Conservation (phyloP, 2,329 filamentous ascomycete genomes). For the Cyphellophora europaea region DNA sequence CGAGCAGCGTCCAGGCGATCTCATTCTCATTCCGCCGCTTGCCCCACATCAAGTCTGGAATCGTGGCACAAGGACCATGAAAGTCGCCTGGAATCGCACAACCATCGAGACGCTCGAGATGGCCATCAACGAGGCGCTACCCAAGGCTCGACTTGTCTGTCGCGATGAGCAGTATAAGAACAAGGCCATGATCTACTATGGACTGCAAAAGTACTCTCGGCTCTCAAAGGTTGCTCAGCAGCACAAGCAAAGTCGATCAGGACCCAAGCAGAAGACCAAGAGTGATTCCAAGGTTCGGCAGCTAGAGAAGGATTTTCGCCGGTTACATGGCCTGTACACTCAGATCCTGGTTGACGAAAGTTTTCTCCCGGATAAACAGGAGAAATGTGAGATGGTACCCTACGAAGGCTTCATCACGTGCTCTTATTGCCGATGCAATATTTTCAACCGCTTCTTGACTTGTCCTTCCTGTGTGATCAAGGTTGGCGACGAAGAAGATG, state of each 20-base stretch:
- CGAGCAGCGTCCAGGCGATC: conserved; percentile 81
- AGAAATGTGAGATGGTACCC: conserved; percentile 63
- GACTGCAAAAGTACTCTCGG: conserved; percentile 65
- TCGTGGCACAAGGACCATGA: conserved; percentile 87
- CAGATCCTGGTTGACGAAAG: conserved; percentile 76
- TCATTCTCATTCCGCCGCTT: conserved; percentile 84
- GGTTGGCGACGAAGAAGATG: conserved; percentile 62
- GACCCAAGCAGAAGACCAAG: conserved; percentile 28
- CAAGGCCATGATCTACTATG: conserved; percentile 88
- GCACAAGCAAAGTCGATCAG: background rate
- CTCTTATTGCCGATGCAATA: conserved; percentile 90
- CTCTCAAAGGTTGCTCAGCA: conserved; percentile 45
- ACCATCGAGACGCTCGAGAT: conserved; percentile 84
- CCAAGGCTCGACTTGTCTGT: conserved; percentile 81
- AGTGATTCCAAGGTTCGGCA: conserved; percentile 51
- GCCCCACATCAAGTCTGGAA: conserved; percentile 99
- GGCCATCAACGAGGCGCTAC: conserved; percentile 77
- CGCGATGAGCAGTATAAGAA: conserved; percentile 98
- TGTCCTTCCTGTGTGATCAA: conserved; percentile 73
- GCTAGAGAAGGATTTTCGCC: conserved; percentile 73
- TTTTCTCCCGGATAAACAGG: conserved; percentile 55
- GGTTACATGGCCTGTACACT: conserved; percentile 68
- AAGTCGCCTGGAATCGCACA: conserved; percentile 95
- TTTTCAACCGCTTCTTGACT: conserved; percentile 93
- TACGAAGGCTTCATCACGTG: conserved; percentile 92